Evolutionary conservation across 1,284 basidiomycete genomes (phyloP), one percentile per base, ranked within the genome.

Genomic region (Wallemia ichthyophaga): DNA sequence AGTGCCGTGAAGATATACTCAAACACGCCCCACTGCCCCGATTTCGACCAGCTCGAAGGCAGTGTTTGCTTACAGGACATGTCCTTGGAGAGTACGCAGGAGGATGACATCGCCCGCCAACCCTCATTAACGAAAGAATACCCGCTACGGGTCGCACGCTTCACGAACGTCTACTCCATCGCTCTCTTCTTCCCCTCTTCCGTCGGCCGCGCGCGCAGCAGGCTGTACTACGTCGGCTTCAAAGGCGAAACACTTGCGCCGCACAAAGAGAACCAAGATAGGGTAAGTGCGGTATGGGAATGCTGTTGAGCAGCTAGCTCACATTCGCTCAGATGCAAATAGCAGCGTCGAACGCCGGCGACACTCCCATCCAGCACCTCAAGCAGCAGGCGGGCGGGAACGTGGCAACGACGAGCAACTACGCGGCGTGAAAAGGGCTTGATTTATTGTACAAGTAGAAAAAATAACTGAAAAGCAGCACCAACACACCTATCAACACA

Each of bases 211-310:
- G 79, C 82, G 7, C 65, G 70, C 3, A 76, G 80, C 1, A 72
- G 79, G 33, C 69, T 86, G 54, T 87, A 81, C 65, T 87, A 78
- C 66, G 66, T 85, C 58, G 85, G 85, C 15, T 87, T 87, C 73
- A 80, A 78, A 66, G 84, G 84, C 55, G 82, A 85, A 63, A 72
- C 73, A 54, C 72, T 74, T 57, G 71, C 73, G n/a, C 68, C 71
- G 13, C 73, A 75, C 62, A 79, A 76, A 62, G 80, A 83, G 28
- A 59, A 61, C 1, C 58, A 57, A 3, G 63, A 64, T 2, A 59
- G 58, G 13, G 59, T 64, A 60, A 17, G 55, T 56, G 13, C 17
- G 7, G 28, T 17, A 31, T 5, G n/a, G 13, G n/a, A 15, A 17
- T 31, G 17, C 17, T 7, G 7, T 31, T 15, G 3, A 48, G 37